Percentiles rank a stretch among this genome's conserved stretches.
phyloP scores from a whole-genome alignment of 2,329 filamentous ascomycete genomes.

The Penicillium expansum region DNA sequence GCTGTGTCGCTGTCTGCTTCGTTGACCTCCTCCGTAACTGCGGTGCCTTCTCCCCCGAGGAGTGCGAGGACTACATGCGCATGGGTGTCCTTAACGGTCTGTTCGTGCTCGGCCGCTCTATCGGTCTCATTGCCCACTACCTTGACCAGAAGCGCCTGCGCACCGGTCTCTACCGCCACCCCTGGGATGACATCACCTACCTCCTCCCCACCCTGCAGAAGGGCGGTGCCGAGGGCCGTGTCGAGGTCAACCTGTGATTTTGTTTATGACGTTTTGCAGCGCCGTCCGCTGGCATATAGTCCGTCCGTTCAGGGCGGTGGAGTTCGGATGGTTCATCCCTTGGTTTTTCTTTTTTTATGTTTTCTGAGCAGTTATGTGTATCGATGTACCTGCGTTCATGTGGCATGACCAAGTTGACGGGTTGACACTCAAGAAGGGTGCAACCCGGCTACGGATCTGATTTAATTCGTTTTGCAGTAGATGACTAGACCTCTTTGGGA shows the following conservation, averaged over 20 bases:
- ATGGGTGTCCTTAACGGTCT: constrained; percentile 99
- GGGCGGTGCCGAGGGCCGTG: constrained; percentile 76
- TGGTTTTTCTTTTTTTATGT: constrained; percentile 25
- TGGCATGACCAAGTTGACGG: constrained; percentile 32
- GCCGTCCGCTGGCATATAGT: constrained; percentile 35
- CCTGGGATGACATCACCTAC: constrained; percentile 98
- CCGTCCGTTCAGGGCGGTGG: constrained; percentile 34
- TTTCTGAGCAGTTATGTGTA: constrained; percentile 28
- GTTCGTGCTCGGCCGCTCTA: constrained; percentile 94
- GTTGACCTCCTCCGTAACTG: constrained; percentile 97
- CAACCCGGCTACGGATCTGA: constrained; percentile 26
- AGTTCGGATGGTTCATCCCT: constrained; percentile 38
- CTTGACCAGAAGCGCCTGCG: constrained; percentile 99
- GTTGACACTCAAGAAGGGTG: constrained; percentile 25
- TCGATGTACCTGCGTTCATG: constrained; percentile 32
- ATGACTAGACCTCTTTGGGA: constrained; percentile 28
- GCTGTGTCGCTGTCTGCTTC: constrained; percentile 97
- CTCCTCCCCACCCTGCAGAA: constrained; percentile 77
- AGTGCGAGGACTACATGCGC: constrained; percentile 96
- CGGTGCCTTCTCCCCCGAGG: constrained; percentile 91
- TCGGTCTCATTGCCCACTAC: constrained; percentile 99
- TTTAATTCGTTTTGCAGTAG: constrained; percentile 27
- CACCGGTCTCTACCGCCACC: constrained; percentile 97
- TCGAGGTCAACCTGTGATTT: constrained; percentile 76
- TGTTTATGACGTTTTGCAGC: constrained; percentile 31